Conservation (phyloP, 169 alveolate genomes). For the Cryptosporidium sp. region DNA sequence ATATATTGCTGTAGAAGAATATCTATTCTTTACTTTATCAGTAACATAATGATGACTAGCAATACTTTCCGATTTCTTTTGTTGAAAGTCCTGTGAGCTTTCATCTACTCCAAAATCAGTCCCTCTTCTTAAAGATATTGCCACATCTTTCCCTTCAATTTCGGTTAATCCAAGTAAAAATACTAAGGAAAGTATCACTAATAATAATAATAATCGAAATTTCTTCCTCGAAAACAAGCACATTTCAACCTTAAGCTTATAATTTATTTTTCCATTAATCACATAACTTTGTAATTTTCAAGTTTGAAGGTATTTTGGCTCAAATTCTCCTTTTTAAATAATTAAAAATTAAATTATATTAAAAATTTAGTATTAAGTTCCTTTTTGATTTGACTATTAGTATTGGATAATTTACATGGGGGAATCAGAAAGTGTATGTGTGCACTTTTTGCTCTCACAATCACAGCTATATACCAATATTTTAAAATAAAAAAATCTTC, state of each 20-base stretch:
- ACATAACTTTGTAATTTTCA: constrained; percentile 1
- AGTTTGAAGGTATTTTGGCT: neutral
- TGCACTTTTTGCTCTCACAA: constrained; percentile 28
- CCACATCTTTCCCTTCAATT: constrained; percentile 9
- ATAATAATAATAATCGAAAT: neutral
- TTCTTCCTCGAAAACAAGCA: neutral
- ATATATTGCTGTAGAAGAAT: constrained; percentile 37
- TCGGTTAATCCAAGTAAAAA: neutral
- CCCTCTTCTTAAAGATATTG: neutral
- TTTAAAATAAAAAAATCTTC: neutral
- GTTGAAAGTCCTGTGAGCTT: neutral
- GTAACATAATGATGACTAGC: neutral
- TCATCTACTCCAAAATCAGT: neutral
- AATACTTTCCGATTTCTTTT: neutral
- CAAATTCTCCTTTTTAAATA: neutral
- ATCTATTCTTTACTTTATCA: constrained; percentile 11
- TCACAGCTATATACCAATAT: neutral
- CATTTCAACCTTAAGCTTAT: constrained; percentile 12
- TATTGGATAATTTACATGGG: constrained; percentile 29
- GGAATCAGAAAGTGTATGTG: constrained; percentile 39
- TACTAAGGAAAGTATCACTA: neutral
- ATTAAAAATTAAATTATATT: constrained; percentile 5
- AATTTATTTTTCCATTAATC: neutral
- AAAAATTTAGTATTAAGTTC: neutral
- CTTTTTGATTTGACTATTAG: neutral